Evolutionary conservation across 768 basidiomycete genomes (phyloP), one percentile per base, ranked within the genome.

Genomic region (Serendipita sp.): DNA sequence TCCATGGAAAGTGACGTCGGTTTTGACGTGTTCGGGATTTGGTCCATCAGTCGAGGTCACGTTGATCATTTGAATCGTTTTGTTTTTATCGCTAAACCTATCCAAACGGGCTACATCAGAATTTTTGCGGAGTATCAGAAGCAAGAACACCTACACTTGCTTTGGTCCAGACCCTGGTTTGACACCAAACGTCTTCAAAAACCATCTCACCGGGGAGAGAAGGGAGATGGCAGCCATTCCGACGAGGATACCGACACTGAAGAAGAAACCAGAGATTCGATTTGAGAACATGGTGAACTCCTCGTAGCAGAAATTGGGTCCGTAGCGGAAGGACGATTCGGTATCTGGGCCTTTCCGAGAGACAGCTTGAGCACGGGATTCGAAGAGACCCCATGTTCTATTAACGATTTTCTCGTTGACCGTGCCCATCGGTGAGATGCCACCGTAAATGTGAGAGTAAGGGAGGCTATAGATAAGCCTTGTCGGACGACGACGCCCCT

Each of bases 221-320:
- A 58, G 53, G 31, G 30, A 4, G 17, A 58, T 31, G 17, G 30
- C 53, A 26, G 11, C 53, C 3, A 31, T 33, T 24, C 64, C 16
- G 5, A 28, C 16, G 42, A 66, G 45, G 26, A 67, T 5, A 14
- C 38, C 26, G 3, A 64, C 20, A 45, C 62, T 68, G n/a, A 38
- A 28, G 41, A 69, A 14, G 31, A 67, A 28, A 9, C 66, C 65
- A 0, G 28, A 31, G 58, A 71, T 24, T 1, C 62, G 64, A 3
- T 53, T 62, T 33, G 62, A 42, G 3, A 62, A 50, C n/a, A 62
- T 62, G 66, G 69, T 50, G 63, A 86, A 86, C 71, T 94, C 91
- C 60, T 83, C 82, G 70, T 93, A 95, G 48, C 74, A 74, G 76
- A 96, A 91, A 2, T 78, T 68, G 0, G 81, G 75, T 3, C 89